These are phyloP conservation scores for Tricholoma matsutake DNA, from an alignment of 768 basidiomycete species.

Conservation along the genomic window DNA sequence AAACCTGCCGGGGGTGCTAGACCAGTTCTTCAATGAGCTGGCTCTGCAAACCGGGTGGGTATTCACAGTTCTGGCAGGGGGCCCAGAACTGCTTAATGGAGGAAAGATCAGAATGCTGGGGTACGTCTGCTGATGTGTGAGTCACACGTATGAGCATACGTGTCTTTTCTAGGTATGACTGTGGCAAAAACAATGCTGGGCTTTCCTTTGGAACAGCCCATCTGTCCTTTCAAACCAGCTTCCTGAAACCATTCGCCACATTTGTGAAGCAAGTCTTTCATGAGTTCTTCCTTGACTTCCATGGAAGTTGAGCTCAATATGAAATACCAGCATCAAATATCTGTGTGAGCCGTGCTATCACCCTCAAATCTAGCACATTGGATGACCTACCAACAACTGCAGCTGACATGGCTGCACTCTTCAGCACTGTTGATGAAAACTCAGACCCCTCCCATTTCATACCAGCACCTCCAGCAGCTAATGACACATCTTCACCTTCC, in stretches of 20 bases:
- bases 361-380: neutral
- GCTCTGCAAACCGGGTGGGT: neutral
- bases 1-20: neutral
- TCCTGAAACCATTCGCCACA: constrained; percentile 1
- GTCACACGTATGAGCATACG: neutral
- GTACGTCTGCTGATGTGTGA: neutral
- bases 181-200: neutral
- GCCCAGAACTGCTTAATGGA: neutral
- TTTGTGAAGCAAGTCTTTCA: neutral
- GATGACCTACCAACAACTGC: neutral
- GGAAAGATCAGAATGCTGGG: neutral
- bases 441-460: neutral
- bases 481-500: neutral
- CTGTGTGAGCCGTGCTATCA: neutral
- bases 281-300: neutral
- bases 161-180: neutral
- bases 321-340: neutral
- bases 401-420: neutral
- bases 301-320: neutral
- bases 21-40: neutral
- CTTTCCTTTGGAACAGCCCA: constrained; percentile 1
- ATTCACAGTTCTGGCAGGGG: constrained; percentile 1
- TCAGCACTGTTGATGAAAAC: neutral
- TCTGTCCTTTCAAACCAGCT: neutral
- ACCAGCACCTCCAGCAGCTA: neutral